These are phyloP conservation scores for Aphanocladium album DNA, from an alignment of 2,329 filamentous ascomycete species.

Conservation along the genomic window DNA sequence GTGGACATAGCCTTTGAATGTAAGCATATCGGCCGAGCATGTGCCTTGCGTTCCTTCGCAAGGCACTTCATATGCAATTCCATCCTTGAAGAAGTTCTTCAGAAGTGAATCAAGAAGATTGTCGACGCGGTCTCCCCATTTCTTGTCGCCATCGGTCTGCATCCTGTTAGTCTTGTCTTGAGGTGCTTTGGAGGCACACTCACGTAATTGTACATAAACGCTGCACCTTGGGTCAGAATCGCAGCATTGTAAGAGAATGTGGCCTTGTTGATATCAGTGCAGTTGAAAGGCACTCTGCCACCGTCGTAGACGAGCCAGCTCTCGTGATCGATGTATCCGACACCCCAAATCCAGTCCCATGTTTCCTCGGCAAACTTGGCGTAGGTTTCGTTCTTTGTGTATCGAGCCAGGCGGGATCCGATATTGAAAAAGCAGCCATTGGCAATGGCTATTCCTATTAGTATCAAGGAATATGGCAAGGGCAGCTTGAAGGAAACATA, in stretches of 20 bases:
- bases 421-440: conserved; percentile 62
- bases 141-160: conserved; percentile 13
- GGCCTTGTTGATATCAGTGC: conserved; percentile 54
- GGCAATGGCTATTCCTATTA: conserved; percentile 41
- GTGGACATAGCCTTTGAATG: conserved; percentile 67
- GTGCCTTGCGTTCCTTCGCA: conserved; percentile 53
- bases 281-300: conserved; percentile 52
- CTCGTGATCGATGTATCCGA: conserved; percentile 55
- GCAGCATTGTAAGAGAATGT: conserved; percentile 66
- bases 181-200: conserved; percentile 19
- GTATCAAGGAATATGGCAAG: neutral
- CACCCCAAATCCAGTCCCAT: conserved; percentile 55
- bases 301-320: conserved; percentile 62
- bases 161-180: neutral
- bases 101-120: conserved; percentile 48
- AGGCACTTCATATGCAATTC: conserved; percentile 59
- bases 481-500: conserved; percentile 20
- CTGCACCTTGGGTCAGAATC: conserved; percentile 56
- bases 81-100: conserved; percentile 50
- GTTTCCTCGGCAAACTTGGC: conserved; percentile 55
- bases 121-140: conserved; percentile 31
- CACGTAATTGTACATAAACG: conserved; percentile 64
- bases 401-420: conserved; percentile 64
- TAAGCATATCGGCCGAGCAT: conserved; percentile 68
- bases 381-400: conserved; percentile 63